Conservation (phyloP, 1,284 basidiomycete species). For the Amylostereum chailletii region DNA sequence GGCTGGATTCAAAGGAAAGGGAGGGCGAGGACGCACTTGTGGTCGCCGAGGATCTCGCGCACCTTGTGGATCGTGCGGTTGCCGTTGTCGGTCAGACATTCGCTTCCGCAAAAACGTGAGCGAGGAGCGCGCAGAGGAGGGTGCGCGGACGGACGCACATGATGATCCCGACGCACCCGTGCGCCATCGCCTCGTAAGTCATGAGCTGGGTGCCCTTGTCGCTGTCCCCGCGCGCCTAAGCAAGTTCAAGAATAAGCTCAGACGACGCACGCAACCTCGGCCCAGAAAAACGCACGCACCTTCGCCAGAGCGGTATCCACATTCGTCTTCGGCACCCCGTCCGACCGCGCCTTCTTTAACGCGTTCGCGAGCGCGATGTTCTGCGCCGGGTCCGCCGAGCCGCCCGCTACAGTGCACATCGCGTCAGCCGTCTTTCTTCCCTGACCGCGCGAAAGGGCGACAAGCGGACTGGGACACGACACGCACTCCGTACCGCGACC, state of each 20-base stretch:
- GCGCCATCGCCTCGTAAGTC: slow-evolving; percentile 68
- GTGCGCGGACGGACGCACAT: slow-evolving; percentile 43
- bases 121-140: neutral
- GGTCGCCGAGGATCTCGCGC: slow-evolving; percentile 47
- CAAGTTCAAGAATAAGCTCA: neutral
- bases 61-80: slow-evolving; percentile 63
- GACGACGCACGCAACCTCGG: slow-evolving; percentile 3
- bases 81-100: slow-evolving; percentile 69
- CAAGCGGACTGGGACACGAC: neutral
- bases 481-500: slow-evolving; percentile 56
- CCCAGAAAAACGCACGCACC: slow-evolving; percentile 28
- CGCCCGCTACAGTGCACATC: slow-evolving; percentile 37
- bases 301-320: slow-evolving; percentile 64
- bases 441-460: too few relatives aligned
- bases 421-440: neutral
- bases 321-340: slow-evolving; percentile 72
- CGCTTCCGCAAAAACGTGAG: slow-evolving; percentile 35
- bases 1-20: neutral
- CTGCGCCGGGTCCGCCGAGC: slow-evolving; percentile 53
- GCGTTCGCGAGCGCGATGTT: slow-evolving; percentile 57
- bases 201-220: slow-evolving; percentile 42
- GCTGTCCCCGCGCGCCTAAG: slow-evolving; percentile 42
- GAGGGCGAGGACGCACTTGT: slow-evolving; percentile 37
- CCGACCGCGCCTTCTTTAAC: slow-evolving; percentile 52
- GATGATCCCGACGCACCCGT: slow-evolving; percentile 63